Percentiles rank a stretch among this genome's conserved stretches.
phyloP scores from a whole-genome alignment of 192 early-diverging fungal species.

The Coemansia sp. region DNA sequence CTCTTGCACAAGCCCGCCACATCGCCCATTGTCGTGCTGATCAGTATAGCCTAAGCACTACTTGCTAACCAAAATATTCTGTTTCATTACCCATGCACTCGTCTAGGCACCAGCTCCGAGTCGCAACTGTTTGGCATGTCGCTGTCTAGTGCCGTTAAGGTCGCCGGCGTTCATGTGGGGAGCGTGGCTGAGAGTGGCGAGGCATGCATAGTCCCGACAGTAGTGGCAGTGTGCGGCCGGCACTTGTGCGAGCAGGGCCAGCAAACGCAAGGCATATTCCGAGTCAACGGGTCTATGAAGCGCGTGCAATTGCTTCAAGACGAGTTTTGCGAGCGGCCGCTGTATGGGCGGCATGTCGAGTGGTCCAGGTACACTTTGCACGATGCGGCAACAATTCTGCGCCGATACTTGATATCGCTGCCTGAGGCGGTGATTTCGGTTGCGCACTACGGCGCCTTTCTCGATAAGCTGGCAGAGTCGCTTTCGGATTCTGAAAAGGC shows the following conservation, averaged over 20 bases:
- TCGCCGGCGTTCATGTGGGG: constrained; percentile 46
- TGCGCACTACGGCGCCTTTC: constrained; percentile 66
- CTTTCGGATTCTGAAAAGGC: constrained; percentile 37
- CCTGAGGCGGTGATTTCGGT: constrained; percentile 76
- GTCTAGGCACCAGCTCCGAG: constrained; percentile 25
- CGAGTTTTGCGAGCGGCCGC: constrained; percentile 65
- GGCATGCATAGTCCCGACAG: constrained; percentile 49
- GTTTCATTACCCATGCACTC: no score
- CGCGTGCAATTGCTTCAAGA: constrained; percentile 70
- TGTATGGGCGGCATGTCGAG: constrained; percentile 64
- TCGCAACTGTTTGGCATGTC: constrained; percentile 46
- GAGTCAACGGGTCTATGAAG: constrained; percentile 74
- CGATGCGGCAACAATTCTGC: constrained; percentile 77
- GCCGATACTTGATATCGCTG: constrained; percentile 70
- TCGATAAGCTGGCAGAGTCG: constrained; percentile 62
- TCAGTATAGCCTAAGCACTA: no score
- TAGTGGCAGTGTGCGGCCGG: constrained; percentile 51
- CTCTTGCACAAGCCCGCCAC: not conserved
- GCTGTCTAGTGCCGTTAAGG: constrained; percentile 24
- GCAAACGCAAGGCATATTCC: constrained; percentile 73
- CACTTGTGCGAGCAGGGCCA: constrained; percentile 51
- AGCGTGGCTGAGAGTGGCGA: constrained; percentile 32
- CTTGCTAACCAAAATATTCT: no score
- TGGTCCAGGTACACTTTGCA: constrained; percentile 76
- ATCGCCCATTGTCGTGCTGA: not conserved